Base-by-base conservation (phyloP, 257 asterid species). In the Paulownia fortunei region DNA sequence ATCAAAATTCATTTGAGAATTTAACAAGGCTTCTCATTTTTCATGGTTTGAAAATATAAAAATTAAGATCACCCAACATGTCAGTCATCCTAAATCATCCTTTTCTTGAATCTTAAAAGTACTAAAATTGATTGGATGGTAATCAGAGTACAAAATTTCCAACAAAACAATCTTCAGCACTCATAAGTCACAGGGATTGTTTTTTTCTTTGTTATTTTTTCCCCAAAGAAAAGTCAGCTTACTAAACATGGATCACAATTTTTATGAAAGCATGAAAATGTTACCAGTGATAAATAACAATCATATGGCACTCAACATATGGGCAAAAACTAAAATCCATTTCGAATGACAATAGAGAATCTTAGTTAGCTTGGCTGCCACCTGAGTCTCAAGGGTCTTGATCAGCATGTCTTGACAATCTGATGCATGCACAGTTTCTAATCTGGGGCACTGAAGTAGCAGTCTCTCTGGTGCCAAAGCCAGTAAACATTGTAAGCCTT, bases 401-500 rank as follows among this genome's bases (percentile, higher is more conserved):
- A 92, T 85, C 82, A 96, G 89, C 84, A 64, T 77, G 44, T 86
- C 86, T 66, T 86, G 85, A 64, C 98, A 93, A 27, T 92, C 94
- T 5, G 92, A 81, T 76, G 99, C 97, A 64, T 93, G 92, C 37
- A 96, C 98, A 52, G 80, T 84, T 84, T 96, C 96, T 73, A 96
- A 80, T 68, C 83, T 88, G 39, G 94, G 87, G 87, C 99, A 96
- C 72, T 92, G 97, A 79, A 96, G 94, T 51, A 90, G 83, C 86
- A 91, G 84, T 64, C 96, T 92, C 89, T 89, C 99, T 96, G 90
- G 27, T 16, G 27, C 80, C 78, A 76, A 52, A 68, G 32, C 39
- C 42, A 79, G 39, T 18, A 46, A 47, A 71, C n/a, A 60, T 36
- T 59, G 26, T 64, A 70, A 68, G 67, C 8, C 34, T 19, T 10